Percentiles rank a stretch among this genome's conserved stretches.
These are phyloP conservation scores for Ephemerocybe angulata DNA, from an alignment of 768 basidiomycete species.

Conservation along the genomic window DNA sequence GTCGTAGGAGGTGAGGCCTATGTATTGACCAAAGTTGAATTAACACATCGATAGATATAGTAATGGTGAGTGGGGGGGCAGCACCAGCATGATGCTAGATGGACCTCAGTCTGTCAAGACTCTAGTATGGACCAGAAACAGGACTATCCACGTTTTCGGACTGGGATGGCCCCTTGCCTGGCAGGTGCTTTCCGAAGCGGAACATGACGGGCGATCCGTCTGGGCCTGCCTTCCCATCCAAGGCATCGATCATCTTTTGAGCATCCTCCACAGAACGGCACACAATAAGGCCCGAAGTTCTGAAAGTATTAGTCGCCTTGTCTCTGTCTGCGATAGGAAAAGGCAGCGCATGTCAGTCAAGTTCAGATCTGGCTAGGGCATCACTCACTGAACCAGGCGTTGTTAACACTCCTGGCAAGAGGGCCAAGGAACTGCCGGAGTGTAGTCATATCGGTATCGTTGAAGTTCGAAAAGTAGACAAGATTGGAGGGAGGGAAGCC, in stretches of 20 bases:
- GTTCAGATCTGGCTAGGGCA: neutral
- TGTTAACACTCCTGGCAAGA: neutral
- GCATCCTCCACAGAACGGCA: constrained; percentile 3
- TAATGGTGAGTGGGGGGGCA: no score
- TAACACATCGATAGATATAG: no score
- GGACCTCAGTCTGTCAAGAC: no score
- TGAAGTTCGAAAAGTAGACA: constrained; percentile 5
- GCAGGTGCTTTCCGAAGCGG: no score
- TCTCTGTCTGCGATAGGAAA: neutral
- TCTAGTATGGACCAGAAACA: no score
- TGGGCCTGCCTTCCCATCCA: neutral
- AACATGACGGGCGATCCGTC: constrained; percentile 3
- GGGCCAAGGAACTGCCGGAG: constrained; percentile 1
- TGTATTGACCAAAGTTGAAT: no score
- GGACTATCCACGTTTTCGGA: no score
- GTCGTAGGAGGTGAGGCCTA: no score
- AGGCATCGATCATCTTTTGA: neutral
- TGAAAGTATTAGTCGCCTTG: no score
- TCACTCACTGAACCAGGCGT: constrained; percentile 6
- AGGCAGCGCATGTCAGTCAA: neutral
- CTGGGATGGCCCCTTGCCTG: no score
- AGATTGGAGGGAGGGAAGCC: neutral
- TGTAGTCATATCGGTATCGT: neutral
- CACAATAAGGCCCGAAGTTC: neutral
- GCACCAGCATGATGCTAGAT: no score